Conservation (phyloP, 768 basidiomycete genomes). For the Baorangia bicolor region DNA sequence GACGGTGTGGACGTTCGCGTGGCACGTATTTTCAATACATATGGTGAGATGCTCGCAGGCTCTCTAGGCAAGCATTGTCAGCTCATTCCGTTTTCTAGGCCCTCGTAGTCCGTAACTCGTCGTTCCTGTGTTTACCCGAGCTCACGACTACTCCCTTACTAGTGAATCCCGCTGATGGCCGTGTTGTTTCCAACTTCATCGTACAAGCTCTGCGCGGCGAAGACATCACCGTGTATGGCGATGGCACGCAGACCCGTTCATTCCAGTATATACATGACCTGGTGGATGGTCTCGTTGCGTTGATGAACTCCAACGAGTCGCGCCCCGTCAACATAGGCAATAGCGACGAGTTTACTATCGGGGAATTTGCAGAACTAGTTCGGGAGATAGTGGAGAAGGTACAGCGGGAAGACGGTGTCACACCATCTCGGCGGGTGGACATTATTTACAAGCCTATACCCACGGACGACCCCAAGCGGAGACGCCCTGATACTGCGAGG, state of each 20-base stretch:
- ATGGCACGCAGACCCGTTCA: conserved; percentile 90
- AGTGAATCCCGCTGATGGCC: conserved; percentile 97
- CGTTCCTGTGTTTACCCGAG: conserved; percentile 9
- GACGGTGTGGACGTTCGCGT: conserved; percentile 96
- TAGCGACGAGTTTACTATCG: conserved; percentile 92
- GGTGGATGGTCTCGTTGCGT: conserved; percentile 85
- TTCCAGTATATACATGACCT: conserved; percentile 99
- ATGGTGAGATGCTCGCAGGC: conserved; percentile 43
- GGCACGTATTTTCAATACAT: conserved; percentile 98
- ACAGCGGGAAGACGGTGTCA: conserved; percentile 75
- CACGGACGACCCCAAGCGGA: conserved; percentile 91
- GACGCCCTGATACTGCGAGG: conserved; percentile 88
- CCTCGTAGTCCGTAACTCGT: conserved; percentile 66
- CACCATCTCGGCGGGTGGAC: conserved; percentile 50
- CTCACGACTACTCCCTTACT: conserved; percentile 33
- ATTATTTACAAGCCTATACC: conserved; percentile 83
- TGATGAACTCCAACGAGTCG: conserved; percentile 94
- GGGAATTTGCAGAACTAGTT: conserved; percentile 90
- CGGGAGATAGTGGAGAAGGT: conserved; percentile 92
- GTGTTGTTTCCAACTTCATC: conserved; percentile 99
- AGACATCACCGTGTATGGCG: conserved; percentile 96
- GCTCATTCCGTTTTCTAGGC: conserved; percentile 25
- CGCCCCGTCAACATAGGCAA: conserved; percentile 98
- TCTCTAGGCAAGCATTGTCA: neutral
- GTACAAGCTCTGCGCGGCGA: conserved; percentile 95